Evolutionary conservation across 306 rosid species (phyloP), one percentile per base, ranked within the genome.

Genomic region (Cucumis cinereus): DNA sequence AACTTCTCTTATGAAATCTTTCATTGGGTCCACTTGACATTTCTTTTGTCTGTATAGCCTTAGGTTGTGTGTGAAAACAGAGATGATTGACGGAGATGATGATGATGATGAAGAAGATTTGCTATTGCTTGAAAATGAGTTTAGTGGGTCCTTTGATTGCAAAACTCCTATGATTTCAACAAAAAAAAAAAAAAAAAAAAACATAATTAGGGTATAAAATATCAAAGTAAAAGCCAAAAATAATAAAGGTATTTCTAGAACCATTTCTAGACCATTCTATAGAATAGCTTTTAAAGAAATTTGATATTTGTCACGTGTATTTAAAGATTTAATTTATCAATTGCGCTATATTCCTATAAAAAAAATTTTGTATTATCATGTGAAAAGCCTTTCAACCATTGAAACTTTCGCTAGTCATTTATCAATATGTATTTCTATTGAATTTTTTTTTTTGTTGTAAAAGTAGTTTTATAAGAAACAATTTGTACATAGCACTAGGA

Each of bases 131-230:
- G 92, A 87, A 79, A 90, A 82, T 1, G 96, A 78, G 5, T 87
- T 72, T n/a, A 90, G 86, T 80, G 96, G 86, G 77, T 95, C 93
- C 92, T 90, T 88, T 9, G 95, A 86, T 83, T 85, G 88, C 49
- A 94, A 53, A 54, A 83, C 76, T 41, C 90, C 97, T 94, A 57
- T 16, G 10, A 49, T 72, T 28, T 71, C 10, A 43, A 50, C 10
- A 43, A 50, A 20, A 60, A 54, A 22, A 20, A 60, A 30, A 20
- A 49, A 35, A 23, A 10, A 40, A 2, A 63, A 38, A 26, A 3
- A 60, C 7, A 35, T 5, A 43, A 41, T 30, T 30, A 43, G 19
- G 35, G 52, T 67, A 6, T 6, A 6, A 67, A n/a, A 68, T 28
- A 28, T 13, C 41, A 23, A 24, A 28, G 19, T 24, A 28, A 60